Evolutionary conservation across 805 yeast genomes (phyloP), one percentile per base, ranked within the genome.

Genomic region (Candida railenensis): DNA sequence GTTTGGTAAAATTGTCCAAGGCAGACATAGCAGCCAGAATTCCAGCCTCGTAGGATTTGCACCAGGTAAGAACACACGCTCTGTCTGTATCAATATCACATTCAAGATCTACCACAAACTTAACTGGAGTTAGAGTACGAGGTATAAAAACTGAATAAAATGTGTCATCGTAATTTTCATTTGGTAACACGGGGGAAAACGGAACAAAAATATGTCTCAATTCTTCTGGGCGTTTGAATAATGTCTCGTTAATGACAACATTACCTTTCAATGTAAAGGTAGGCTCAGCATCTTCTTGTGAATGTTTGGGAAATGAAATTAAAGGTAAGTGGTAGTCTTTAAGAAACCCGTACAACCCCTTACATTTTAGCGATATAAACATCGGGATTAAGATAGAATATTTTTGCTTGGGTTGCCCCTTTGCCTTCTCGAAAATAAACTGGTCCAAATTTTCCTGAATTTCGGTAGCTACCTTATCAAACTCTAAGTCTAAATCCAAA

Each of bases 121-220:
- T 84, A 18, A 84, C 75, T 0, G 85, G 81, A 2, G 85, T 81
- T 59, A 84, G 67, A 0, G 89, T 83, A 53, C 89, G 73, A 0
- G 83, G 75, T 12, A 83, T 72, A 50, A 73, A 75, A 2, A 76
- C 74, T 0, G 85, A 82, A 60, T 81, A 84, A 45, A 83, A 73
- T 34, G 74, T 77, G 53, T 80, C 82, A 21, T 41, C 50, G 18
- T 40, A 53, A 7, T 57, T 62, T 3, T 55, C 70, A 20, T 64
- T 62, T 2, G 66, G 63, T 4, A 74, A 73, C 25, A 78, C 76
- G 0, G 84, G 80, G 3, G 83, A 81, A 58, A 81, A 82, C 1
- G 83, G 82, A 2, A 80, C 82, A 59, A 74, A 81, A 3, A 79
- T 70, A 22, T 67, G 65, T 52, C 83, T 67, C 58, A 74, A 60